Evolutionary conservation across 805 yeast genomes (phyloP).

Genomic region (Clavispora asparagi): DNA sequence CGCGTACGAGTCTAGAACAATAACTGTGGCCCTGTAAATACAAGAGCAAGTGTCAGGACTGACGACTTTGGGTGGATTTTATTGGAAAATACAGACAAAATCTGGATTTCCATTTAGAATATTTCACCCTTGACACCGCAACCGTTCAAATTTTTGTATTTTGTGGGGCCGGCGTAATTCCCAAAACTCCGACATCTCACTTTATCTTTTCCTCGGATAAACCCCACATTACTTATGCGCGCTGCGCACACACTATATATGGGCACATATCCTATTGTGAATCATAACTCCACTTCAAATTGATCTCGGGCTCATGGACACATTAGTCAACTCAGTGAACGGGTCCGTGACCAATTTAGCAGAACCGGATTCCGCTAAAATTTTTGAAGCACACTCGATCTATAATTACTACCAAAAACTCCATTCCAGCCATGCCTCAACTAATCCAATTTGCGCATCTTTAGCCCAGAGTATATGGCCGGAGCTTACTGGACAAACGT

Average conservation of each 20-base stretch:
- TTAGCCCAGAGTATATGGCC: conserved; percentile 29
- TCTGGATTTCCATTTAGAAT: too few relatives aligned
- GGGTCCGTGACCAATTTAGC: not conserved
- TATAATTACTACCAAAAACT: conserved; percentile 10
- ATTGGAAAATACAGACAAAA: too few relatives aligned
- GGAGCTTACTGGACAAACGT: conserved; percentile 31
- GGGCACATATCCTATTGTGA: not conserved
- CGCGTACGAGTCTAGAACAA: too few relatives aligned
- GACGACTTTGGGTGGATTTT: too few relatives aligned
- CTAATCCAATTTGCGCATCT: conserved; percentile 9
- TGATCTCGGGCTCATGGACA: not conserved
- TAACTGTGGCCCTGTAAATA: too few relatives aligned
- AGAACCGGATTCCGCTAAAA: not conserved
- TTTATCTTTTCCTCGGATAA: not conserved
- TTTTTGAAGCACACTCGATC: conserved; percentile 3
- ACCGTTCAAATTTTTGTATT: too few relatives aligned
- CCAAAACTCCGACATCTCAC: not conserved
- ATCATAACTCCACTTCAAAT: not conserved
- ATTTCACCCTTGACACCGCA: too few relatives aligned
- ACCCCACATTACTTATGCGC: not conserved
- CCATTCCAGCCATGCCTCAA: conserved; percentile 7
- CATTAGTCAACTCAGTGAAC: not conserved
- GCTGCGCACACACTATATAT: not conserved
- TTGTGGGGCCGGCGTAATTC: not conserved
- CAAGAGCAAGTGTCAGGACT: too few relatives aligned